Evolutionary conservation across 352 stramenopile species (phyloP), one percentile per base, ranked within the genome.

Genomic region (Pythium rhizo-oryzae): DNA sequence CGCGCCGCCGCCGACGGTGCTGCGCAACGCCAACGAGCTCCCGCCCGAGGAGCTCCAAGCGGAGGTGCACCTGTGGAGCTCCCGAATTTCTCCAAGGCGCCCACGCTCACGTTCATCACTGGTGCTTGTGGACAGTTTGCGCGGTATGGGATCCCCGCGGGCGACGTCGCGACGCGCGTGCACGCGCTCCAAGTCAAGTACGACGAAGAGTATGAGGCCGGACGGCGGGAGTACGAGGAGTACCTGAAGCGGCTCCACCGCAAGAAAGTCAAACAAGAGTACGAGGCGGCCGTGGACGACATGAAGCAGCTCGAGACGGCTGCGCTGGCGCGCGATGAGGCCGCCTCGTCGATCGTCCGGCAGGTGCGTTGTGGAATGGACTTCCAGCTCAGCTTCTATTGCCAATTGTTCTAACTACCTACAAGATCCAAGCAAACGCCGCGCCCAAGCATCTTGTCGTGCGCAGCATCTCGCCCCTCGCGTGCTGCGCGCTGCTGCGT

Each of bases 161-260:
- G 73, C n/a, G 84, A 92, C 56, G 35, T 74, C 15, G 69, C 69
- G 15, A 65, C 71, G 30, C 83, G 82, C 15, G 69, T 89, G 49
- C 37, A 64, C 35, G 66, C 77, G 16, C 71, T 92, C 23, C 84
- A 92, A 61, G 72, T 76, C 19, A 78, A 68, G 54, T 92, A 90
- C 65, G 78, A 90, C 47, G 78, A 90, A 35, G 84, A 92, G 62
- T 91, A 82, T 46, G 77, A 87, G 6, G 54, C 66, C 13, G 71
- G 51, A 0, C 56, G 69, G 23, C 52, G 51, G 12, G 82, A 88
- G 47, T 78, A 80, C 46, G 79, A 87, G 7, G 65, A 68, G 37
- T 78, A 71, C 28, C 33, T 75, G 35, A 72, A 76, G n/a, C 72
- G 74, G 5, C 59, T 79, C 4, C 69, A 84, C 47, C 72, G 85